These are phyloP conservation scores for Ceriops zippeliana DNA, from an alignment of 345 rosid genomes.

Conservation along the genomic window DNA sequence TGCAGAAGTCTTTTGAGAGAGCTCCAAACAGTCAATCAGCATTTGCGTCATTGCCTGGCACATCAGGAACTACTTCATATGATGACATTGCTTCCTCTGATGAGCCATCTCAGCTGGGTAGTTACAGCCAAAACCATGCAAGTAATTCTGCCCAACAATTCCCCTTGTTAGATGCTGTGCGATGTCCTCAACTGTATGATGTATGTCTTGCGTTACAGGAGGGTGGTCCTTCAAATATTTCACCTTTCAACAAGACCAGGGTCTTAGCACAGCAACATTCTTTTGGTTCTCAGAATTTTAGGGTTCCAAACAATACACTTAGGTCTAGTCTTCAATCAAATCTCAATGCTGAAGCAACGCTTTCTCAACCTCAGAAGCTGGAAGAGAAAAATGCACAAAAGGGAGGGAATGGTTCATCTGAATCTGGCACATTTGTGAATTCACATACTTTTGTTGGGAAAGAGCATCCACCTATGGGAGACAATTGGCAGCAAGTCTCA, in stretches of 20 bases:
- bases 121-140: slow-evolving; percentile 28
- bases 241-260: slow-evolving; percentile 37
- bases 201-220: slow-evolving; percentile 38
- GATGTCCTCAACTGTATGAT: slow-evolving; percentile 38
- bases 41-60: slow-evolving; percentile 21
- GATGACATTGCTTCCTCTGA: slow-evolving; percentile 34
- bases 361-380: slow-evolving; percentile 33
- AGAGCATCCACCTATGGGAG: slow-evolving; percentile 41
- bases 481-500: slow-evolving; percentile 20
- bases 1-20: slow-evolving; percentile 38
- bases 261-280: slow-evolving; percentile 37
- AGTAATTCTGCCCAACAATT: slow-evolving; percentile 43
- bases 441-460: slow-evolving; percentile 32
- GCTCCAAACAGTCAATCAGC: slow-evolving; percentile 43
- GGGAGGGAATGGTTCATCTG: slow-evolving; percentile 34
- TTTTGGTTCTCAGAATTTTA: slow-evolving; percentile 38
- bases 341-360: slow-evolving; percentile 37
- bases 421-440: slow-evolving; percentile 34
- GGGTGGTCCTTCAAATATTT: slow-evolving; percentile 32
- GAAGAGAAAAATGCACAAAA: slow-evolving; percentile 37
- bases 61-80: slow-evolving; percentile 18
- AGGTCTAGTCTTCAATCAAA: slow-evolving; percentile 33
- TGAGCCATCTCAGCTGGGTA: slow-evolving; percentile 30
- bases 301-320: slow-evolving; percentile 27
- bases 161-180: slow-evolving; percentile 40